A percentile compares a stretch with the other conserved stretches of the same genome.
Conservation (phyloP, 768 basidiomycete genomes). For the Leccinum truebloodii region DNA sequence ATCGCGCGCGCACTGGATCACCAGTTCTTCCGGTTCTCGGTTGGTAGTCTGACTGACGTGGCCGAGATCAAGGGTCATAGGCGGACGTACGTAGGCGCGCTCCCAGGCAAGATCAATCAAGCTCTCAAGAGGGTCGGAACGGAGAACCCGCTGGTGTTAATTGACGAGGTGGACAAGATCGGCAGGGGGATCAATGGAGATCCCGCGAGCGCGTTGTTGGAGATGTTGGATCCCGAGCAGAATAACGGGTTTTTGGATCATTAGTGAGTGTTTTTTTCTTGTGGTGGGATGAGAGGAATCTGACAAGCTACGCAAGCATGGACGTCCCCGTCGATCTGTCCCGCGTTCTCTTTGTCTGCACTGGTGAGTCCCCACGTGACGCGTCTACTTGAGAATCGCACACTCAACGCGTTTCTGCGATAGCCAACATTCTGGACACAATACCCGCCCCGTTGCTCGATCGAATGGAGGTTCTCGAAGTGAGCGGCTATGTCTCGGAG, state of each 20-base stretch:
- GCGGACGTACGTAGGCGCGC: constrained; percentile 93
- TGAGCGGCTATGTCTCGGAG: constrained; percentile 91
- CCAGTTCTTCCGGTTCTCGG: constrained; percentile 96
- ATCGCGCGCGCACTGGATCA: constrained; percentile 89
- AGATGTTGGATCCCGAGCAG: constrained; percentile 95
- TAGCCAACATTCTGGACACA: constrained; percentile 90
- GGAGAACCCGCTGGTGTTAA: constrained; percentile 91
- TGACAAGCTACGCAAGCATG: constrained; percentile 58
- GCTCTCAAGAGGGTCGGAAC: constrained; percentile 91
- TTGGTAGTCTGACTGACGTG: constrained; percentile 95
- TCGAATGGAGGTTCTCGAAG: constrained; percentile 95
- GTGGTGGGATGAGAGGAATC: background rate
- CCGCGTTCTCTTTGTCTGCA: constrained; percentile 96
- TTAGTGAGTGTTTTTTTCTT: constrained; percentile 60
- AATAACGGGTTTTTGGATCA: constrained; percentile 94
- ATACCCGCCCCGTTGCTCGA: constrained; percentile 93
- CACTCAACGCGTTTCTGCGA: constrained; percentile 2
- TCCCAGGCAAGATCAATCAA: constrained; percentile 95
- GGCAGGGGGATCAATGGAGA: constrained; percentile 90
- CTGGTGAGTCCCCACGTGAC: constrained; percentile 42
- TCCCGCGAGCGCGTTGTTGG: constrained; percentile 85
- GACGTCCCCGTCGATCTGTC: constrained; percentile 97
- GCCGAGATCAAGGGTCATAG: constrained; percentile 99
- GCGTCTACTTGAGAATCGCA: constrained; percentile 2
- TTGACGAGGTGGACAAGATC: constrained; percentile 97